Base-by-base conservation (phyloP, 2,329 filamentous ascomycete genomes). In the Colletotrichum sp. region DNA sequence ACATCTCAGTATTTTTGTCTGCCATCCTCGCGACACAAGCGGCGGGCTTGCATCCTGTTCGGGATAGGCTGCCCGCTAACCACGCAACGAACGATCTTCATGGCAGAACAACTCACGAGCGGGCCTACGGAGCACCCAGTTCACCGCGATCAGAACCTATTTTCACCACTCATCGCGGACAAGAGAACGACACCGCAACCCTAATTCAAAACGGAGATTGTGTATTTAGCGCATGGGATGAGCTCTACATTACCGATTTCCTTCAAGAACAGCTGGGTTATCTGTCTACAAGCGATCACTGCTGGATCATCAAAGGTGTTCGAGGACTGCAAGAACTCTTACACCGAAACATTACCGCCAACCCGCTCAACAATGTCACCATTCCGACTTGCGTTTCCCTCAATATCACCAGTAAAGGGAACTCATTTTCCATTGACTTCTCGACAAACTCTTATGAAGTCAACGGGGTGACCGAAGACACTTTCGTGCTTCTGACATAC, bases 221-320 rank as follows among this genome's bases (percentile, higher is more conserved):
- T 3, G 16, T 24, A 1, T 65, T 76, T 7, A 63, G 9, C 15
- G 55, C 63, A 3, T 76, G 70, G 64, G 70, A 76, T 32, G 73
- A 76, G 15, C n/a, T 68, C 0, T 76, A 76, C 44, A 76, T 76
- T 34, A 65, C 70, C 39, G 70, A 76, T 13, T 76, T 76, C 2
- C 73, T 76, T 1, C 73, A 73, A 36, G 73, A 76, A 49, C 64
- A 76, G 10, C 60, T 76, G 8, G 26, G 64, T 6, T 44, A 49
- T 3, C 34, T 73, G 4, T 73, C 73, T 7, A 76, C 64, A 2
- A 49, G 26, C 21, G 70, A 76, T 24, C 73, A 76, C 30, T 76
- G 73, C 59, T 76, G 70, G 73, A 76, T 76, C 21, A 65, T 73
- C 34, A 76, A 68, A 18, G 69, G 73, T 30, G 73, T 76, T 24